Percentiles rank a stretch among this genome's conserved stretches.
Conservation (phyloP, 129 eudicot species). For the Tagetes patula region DNA sequence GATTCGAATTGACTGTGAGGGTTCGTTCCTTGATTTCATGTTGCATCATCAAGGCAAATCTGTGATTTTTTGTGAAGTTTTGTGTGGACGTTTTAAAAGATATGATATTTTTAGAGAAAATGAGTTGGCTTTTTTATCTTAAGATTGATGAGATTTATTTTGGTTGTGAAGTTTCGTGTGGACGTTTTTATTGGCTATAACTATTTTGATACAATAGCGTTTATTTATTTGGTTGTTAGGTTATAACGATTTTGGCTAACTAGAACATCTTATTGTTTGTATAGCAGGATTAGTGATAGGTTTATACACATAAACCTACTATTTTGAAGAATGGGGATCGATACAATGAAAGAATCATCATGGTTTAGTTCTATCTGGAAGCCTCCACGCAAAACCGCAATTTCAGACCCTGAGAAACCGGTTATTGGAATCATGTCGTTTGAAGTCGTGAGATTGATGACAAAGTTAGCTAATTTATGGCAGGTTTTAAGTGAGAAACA, state of each 20-base stretch:
- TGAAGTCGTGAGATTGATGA: slow-evolving; percentile 69
- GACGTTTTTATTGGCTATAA: too few species aligned
- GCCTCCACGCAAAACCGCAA: slow-evolving; percentile 44
- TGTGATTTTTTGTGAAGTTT: slow-evolving; percentile 12
- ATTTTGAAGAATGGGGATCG: slow-evolving; percentile 39
- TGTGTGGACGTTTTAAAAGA: slow-evolving; percentile 3
- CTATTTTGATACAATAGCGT: neutral
- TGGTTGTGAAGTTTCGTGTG: neutral
- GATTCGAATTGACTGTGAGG: neutral
- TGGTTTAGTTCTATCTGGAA: slow-evolving; percentile 70
- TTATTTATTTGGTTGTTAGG: neutral
- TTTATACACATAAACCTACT: slow-evolving; percentile 2
- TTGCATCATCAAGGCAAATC: neutral
- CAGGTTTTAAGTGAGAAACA: slow-evolving; percentile 58
- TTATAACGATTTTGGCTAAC: slow-evolving; percentile 11
- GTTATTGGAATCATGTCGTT: slow-evolving; percentile 68
- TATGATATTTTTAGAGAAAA: neutral
- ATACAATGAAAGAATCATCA: slow-evolving; percentile 42
- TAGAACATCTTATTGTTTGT: slow-evolving; percentile 2
- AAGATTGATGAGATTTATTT: neutral
- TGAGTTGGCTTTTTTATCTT: neutral
- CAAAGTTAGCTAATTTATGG: slow-evolving; percentile 77
- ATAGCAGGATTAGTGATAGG: slow-evolving; percentile 22
- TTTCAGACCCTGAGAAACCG: slow-evolving; percentile 47
- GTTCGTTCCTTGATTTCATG: neutral